Evolutionary conservation across 2,329 filamentous ascomycete genomes (phyloP).

Genomic region (Trichocomaceae sp.): DNA sequence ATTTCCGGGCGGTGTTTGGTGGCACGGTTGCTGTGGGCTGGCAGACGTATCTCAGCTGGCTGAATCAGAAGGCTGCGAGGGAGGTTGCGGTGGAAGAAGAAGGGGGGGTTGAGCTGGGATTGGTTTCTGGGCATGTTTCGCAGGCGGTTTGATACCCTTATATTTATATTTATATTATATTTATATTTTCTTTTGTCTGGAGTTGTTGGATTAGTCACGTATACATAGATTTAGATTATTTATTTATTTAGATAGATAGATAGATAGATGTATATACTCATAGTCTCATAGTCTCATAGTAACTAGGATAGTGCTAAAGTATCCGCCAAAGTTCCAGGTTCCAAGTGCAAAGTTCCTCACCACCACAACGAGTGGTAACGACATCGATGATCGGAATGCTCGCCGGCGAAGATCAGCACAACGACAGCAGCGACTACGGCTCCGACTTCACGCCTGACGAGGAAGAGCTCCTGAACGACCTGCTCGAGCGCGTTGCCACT

Average conservation of each 20-base stretch:
- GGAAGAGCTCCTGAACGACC: conserved; percentile 46
- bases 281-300: too few species aligned
- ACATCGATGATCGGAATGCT: too few species aligned
- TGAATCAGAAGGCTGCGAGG: conserved; percentile 67
- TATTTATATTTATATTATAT: too few species aligned
- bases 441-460: conserved; percentile 56
- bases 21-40: conserved; percentile 77
- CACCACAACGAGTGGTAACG: neutral
- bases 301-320: too few species aligned
- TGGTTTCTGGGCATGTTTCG: neutral
- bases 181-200: neutral
- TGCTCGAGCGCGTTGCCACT: conserved; percentile 40
- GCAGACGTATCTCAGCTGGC: conserved; percentile 81
- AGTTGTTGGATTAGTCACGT: neutral
- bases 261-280: neutral
- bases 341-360: neutral
- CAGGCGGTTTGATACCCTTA: conserved; percentile 8
- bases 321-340: too few species aligned
- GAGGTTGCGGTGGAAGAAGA: conserved; percentile 40
- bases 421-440: conserved; percentile 53
- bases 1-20: conserved; percentile 74
- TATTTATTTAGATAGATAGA: neutral
- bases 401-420: neutral
- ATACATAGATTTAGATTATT: neutral
- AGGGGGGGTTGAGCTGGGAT: conserved; percentile 6